Conservation (phyloP, 2,329 filamentous ascomycete genomes). For the Myrmaecium sp. region DNA sequence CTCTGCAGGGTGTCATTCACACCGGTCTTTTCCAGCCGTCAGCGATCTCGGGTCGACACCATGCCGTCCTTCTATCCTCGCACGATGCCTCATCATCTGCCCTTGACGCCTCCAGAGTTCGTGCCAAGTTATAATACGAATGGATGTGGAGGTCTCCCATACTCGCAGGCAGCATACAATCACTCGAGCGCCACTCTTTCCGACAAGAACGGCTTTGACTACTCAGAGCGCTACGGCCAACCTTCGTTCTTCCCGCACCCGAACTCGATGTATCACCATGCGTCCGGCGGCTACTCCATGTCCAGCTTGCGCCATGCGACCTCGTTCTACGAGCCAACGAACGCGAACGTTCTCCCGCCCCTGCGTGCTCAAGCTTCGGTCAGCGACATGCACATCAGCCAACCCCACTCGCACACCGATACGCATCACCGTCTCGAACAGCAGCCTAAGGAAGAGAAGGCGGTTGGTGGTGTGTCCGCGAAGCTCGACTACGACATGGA, state of each 20-base stretch:
- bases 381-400: constrained; percentile 23
- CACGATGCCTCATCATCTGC: constrained; percentile 24
- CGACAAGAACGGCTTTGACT: constrained; percentile 28
- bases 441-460: constrained; percentile 42
- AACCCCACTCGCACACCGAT: constrained; percentile 18
- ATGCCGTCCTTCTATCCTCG: constrained; percentile 36
- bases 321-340: constrained; percentile 27
- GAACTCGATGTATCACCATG: constrained; percentile 18
- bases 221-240: constrained; percentile 29
- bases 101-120: constrained; percentile 33
- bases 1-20: constrained; percentile 17
- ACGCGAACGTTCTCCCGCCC: constrained; percentile 29
- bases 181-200: constrained; percentile 26
- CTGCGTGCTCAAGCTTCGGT: no score
- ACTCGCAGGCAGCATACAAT: constrained; percentile 23
- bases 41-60: constrained; percentile 15
- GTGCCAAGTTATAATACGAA: constrained; percentile 23
- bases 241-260: constrained; percentile 21
- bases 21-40: constrained; percentile 25
- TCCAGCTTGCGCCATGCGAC: constrained; percentile 19
- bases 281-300: constrained; percentile 17
- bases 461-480: constrained; percentile 75
- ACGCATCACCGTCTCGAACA: constrained; percentile 20
- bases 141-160: constrained; percentile 28
- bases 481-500: constrained; percentile 96